Evolutionary conservation across 2,329 filamentous ascomycete species (phyloP), one percentile per base, ranked within the genome.

Genomic region (Ophiostoma himal-ulmi): DNA sequence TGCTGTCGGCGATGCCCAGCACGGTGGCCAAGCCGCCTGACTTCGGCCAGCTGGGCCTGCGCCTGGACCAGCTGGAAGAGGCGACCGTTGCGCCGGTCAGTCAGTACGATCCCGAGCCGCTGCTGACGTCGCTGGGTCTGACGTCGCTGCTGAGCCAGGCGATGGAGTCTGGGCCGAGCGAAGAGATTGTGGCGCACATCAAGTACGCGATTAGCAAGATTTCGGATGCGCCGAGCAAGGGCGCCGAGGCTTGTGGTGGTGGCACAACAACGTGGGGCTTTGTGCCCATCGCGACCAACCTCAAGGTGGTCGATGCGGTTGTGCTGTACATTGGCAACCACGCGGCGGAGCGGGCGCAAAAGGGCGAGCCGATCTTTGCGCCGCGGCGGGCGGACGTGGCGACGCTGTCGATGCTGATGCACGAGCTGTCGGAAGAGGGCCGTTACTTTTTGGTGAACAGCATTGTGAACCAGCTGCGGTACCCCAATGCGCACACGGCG

Each of bases 381-480:
- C 20, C 37, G 3, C 85, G 84, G 48, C 88, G 89, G 0, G 82
- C 89, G 7, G 91, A 94, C 74, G 88, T 91, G 48, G 87, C 87
- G 65, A 83, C 95, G 17, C 81, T 99, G 71, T 90, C 90, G 71
- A 89, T 91, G 75, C 84, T 99, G 39, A 86, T 92, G 11, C 89
- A 91, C 75, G 90, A 91, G 72, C 83, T 96, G 54, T 84, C 86
- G 54, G 86, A 91, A 0, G 92, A 96, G 79, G 88, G 89, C 30
- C 89, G 94, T 69, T 97, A 97, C 81, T 91, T 92, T 78, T 83
- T 99, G 71, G 81, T 98, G 71, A 89, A 86, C 75, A 92, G 91
- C 74, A 92, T 99, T 77, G 86, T 92, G 71, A 96, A 98, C 79
- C 94, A 98, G 80, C 86, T 99, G 67, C 91, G 95, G 72, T 96